phyloP scores from a whole-genome alignment of 2,329 filamentous ascomycete species.

The Torrubiellomyces zombiae region DNA sequence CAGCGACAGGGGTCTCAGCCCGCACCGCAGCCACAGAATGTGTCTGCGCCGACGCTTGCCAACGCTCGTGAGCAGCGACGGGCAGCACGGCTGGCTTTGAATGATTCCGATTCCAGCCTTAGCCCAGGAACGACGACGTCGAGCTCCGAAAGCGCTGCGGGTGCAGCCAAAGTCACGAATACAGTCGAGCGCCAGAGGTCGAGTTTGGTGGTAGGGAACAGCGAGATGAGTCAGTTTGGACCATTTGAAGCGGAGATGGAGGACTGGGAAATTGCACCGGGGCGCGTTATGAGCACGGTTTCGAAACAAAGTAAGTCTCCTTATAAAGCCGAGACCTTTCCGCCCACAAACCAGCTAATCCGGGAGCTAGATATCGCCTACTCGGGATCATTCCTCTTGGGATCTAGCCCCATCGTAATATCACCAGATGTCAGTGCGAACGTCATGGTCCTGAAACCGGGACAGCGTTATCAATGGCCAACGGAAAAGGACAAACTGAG shows the following conservation, averaged over 20 bases:
- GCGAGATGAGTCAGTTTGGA: neutral
- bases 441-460: conserved; percentile 22
- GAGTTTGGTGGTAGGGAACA: too few species aligned
- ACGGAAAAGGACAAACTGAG: conserved; percentile 15
- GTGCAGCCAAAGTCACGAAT: too few species aligned
- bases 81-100: too few species aligned
- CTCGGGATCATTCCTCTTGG: conserved; percentile 24
- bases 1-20: too few species aligned
- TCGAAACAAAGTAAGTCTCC: conserved; percentile 18
- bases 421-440: conserved; percentile 23
- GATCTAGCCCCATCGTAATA: conserved; percentile 18
- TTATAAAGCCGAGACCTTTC: neutral
- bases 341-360: neutral
- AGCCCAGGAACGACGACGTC: too few species aligned
- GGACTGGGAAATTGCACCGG: conserved; percentile 23
- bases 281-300: conserved; percentile 16
- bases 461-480: conserved; percentile 15
- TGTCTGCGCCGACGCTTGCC: too few species aligned
- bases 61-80: too few species aligned
- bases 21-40: too few species aligned
- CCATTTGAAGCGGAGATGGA: conserved; percentile 4
- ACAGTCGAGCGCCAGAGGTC: too few species aligned
- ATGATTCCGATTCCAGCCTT: too few species aligned
- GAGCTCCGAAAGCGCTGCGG: too few species aligned
- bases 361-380: conserved; percentile 26